Evolutionary conservation across 2,329 filamentous ascomycete genomes (phyloP).

Genomic region (Leptoxyphium fumago): DNA sequence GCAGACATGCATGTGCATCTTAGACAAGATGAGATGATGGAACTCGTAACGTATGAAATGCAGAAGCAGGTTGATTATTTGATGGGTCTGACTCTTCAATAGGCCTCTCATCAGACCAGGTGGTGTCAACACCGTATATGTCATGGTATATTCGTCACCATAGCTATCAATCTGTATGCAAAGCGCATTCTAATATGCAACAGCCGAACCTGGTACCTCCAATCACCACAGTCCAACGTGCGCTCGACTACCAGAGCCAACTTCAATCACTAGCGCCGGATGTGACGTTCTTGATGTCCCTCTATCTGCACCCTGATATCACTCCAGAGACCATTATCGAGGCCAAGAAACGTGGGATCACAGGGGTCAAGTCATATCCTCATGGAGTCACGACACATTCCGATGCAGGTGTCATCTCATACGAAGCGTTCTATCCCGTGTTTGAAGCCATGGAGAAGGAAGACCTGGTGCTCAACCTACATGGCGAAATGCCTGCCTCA

Average conservation of each 20-base stretch:
- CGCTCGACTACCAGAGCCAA: slow-evolving; percentile 30
- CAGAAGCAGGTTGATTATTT: background rate
- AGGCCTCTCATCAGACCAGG: slow-evolving; percentile 36
- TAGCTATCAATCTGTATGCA: slow-evolving; percentile 2
- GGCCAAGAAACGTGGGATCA: slow-evolving; percentile 57
- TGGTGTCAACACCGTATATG: slow-evolving; percentile 39
- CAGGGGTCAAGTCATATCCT: slow-evolving; percentile 57
- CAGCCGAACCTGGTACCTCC: slow-evolving; percentile 38
- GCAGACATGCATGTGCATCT: slow-evolving; percentile 39
- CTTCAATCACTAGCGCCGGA: slow-evolving; percentile 32
- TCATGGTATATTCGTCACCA: slow-evolving; percentile 29
- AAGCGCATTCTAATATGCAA: background rate
- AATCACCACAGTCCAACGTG: slow-evolving; percentile 33
- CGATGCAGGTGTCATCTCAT: slow-evolving; percentile 51
- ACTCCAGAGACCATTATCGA: slow-evolving; percentile 46
- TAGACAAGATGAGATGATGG: slow-evolving; percentile 37
- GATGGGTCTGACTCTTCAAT: slow-evolving; percentile 2
- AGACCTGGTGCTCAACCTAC: slow-evolving; percentile 77
- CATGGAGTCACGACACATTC: slow-evolving; percentile 45
- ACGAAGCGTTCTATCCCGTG: slow-evolving; percentile 58
- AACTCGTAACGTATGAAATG: slow-evolving; percentile 25
- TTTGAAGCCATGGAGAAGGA: slow-evolving; percentile 83
- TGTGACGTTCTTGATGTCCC: slow-evolving; percentile 36
- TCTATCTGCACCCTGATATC: slow-evolving; percentile 35
- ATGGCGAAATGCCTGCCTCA: slow-evolving; percentile 64